Percentiles rank a stretch among this genome's conserved stretches.
These are phyloP conservation scores for Vitis hybrid DNA, from an alignment of 177 flowering plant species.

Conservation along the genomic window DNA sequence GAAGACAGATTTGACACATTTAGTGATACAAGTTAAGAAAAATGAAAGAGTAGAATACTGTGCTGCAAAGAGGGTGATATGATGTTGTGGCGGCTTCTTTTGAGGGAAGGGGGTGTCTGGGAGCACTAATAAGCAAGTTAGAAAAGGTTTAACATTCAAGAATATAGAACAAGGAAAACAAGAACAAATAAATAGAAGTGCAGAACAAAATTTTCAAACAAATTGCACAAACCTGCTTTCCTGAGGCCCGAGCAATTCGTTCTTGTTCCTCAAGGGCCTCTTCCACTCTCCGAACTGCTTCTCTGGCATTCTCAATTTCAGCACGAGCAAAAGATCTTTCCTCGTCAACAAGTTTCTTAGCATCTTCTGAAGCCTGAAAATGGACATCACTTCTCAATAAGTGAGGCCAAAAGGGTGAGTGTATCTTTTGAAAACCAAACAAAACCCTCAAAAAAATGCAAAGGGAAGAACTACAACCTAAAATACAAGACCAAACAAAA, in stretches of 20 bases:
- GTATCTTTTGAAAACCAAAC: not conserved
- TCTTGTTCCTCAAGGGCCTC: slow-evolving; percentile 87
- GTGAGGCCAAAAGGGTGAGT: not conserved
- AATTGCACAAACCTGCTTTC: slow-evolving; percentile 63
- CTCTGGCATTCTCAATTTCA: slow-evolving; percentile 94
- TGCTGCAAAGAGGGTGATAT: no score
- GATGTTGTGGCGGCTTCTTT: no score
- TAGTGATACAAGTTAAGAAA: not conserved
- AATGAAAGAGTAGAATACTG: not conserved
- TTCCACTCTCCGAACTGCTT: slow-evolving; percentile 89
- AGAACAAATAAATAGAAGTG: not conserved
- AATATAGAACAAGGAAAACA: not conserved
- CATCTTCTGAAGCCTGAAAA: slow-evolving; percentile 81
- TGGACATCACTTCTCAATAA: slow-evolving; percentile 1
- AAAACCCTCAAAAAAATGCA: no score
- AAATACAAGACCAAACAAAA: no score
- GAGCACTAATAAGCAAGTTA: not conserved
- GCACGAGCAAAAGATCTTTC: slow-evolving; percentile 94
- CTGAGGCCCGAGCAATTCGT: slow-evolving; percentile 53
- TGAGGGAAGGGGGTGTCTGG: not conserved
- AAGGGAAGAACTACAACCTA: no score
- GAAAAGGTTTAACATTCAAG: not conserved
- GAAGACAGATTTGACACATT: not conserved
- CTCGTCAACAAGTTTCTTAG: slow-evolving; percentile 79
- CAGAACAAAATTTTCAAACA: not conserved